Base-by-base conservation (phyloP, 2,329 filamentous ascomycete genomes). In the Sporothrix humicola region DNA sequence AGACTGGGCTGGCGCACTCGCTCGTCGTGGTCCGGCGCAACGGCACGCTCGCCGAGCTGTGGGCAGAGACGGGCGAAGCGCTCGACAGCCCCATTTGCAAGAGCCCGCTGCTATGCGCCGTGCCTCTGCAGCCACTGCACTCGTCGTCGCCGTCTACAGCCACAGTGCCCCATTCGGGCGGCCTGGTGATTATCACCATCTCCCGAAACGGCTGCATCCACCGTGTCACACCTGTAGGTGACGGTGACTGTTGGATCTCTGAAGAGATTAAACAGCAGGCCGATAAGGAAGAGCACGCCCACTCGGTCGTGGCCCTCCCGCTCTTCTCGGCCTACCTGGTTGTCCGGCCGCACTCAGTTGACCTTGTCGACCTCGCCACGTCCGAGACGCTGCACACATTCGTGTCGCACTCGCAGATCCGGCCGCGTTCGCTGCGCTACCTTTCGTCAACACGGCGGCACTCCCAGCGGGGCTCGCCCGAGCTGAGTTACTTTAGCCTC, bases 11-110 rank as follows among this genome's bases (percentile, higher is more conserved):
- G 3, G 79, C 83, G 0, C 84, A 85, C 1, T 83, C 85, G 12
- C 80, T 94, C 0, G 79, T 93, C 9, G 79, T 93, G 8, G 85
- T 94, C 6, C 88, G 88, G 50, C 86, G 88, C 17, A 90, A 91
- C 71, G 92, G 92, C 0, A 84, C 85, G 2, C 82, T 94, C 78
- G 86, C 85, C 0, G 89, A 92, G 77, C 80, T 91, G 12, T 83
- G 85, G 68, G 81, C 87, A 17, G 85, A 85, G 6, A 82, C 80
- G 42, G 83, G 82, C 26, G 80, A 83, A 61, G 79, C 81, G 3
- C 81, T 78, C 31, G 84, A 85, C 42, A 84, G 85, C 73, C 78
- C 79, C 17, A 84, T 91, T 48, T 89, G 87, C 77, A 85, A 84
- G 42, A 87, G 84, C 71, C 83, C 86, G 0, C 79, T 91, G 9